phyloP scores from a whole-genome alignment of 2,329 filamentous ascomycete genomes.

The Fusarium floridanum region DNA sequence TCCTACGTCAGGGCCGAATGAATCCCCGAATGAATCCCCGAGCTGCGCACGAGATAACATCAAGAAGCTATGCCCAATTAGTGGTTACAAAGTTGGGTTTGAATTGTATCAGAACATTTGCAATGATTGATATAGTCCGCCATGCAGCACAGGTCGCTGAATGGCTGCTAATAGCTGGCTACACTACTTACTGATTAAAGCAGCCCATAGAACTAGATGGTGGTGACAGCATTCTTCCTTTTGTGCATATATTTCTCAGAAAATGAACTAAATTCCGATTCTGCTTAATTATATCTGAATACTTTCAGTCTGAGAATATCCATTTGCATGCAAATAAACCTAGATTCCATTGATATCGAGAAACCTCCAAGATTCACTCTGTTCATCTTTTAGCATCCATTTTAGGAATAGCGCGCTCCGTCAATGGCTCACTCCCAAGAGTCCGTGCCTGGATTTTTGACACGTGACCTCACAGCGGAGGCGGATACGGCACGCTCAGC shows the following conservation, averaged over 20 bases:
- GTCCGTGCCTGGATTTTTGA: not conserved
- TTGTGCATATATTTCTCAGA: no score
- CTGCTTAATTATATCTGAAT: not conserved
- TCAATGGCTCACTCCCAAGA: constrained; percentile 18
- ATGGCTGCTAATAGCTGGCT: not conserved
- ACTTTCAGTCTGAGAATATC: not conserved
- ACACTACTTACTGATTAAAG: not conserved
- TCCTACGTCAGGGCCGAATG: not conserved
- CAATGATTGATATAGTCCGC: not conserved
- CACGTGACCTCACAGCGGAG: constrained; percentile 14
- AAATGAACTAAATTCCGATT: not conserved
- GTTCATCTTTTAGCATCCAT: not conserved
- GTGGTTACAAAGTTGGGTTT: not conserved
- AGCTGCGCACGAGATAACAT: not conserved
- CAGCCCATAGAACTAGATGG: not conserved
- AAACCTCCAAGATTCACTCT: not conserved
- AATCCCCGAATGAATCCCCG: not conserved
- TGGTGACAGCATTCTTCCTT: no score
- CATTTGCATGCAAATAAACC: not conserved
- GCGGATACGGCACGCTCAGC: not conserved
- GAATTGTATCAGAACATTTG: not conserved
- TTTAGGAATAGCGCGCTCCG: not conserved
- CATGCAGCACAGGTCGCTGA: not conserved
- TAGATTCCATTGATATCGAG: not conserved
- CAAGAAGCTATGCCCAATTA: not conserved